A percentile compares a stretch with the other conserved stretches of the same genome.
Conservation (phyloP, 129 eudicot genomes). For the Lactuca sativa region DNA sequence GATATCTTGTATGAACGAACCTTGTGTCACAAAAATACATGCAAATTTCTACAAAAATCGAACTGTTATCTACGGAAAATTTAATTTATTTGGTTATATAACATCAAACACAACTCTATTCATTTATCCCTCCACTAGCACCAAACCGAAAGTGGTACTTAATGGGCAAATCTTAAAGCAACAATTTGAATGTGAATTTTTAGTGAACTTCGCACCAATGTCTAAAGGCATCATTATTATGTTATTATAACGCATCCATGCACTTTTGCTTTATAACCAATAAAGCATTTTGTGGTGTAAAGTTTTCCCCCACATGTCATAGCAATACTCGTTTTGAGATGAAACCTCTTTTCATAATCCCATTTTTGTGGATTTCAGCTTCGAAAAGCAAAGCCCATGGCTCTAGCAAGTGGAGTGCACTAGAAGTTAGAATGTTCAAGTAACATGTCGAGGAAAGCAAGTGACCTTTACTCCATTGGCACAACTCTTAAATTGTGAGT, state of each 20-base stretch:
- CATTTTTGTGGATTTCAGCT: too few relatives aligned
- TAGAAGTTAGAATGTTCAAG: too few relatives aligned
- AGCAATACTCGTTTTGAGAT: conserved; percentile 5
- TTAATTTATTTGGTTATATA: too few relatives aligned
- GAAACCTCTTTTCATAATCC: not conserved
- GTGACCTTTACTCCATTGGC: too few relatives aligned
- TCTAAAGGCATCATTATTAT: conserved; percentile 27
- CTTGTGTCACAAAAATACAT: too few relatives aligned
- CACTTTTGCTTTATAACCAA: conserved; percentile 30
- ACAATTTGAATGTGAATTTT: conserved; percentile 2
- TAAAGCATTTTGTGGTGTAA: conserved; percentile 15
- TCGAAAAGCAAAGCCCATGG: too few relatives aligned
- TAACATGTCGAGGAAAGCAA: too few relatives aligned
- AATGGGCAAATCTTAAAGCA: conserved; percentile 13
- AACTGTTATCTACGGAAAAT: too few relatives aligned
- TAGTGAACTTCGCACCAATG: conserved; percentile 8
- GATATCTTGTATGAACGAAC: too few relatives aligned
- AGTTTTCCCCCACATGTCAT: conserved; percentile 20
- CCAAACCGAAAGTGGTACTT: conserved; percentile 23
- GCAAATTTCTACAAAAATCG: too few relatives aligned
- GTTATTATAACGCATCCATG: conserved; percentile 17
- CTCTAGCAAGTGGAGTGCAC: not conserved
- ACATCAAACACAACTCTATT: not conserved
- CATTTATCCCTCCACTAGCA: conserved; percentile 2
- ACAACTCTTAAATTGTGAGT: too few relatives aligned